Evolutionary conservation across 805 yeast species (phyloP).

Genomic region (Wickerhamiella slavikovae): DNA sequence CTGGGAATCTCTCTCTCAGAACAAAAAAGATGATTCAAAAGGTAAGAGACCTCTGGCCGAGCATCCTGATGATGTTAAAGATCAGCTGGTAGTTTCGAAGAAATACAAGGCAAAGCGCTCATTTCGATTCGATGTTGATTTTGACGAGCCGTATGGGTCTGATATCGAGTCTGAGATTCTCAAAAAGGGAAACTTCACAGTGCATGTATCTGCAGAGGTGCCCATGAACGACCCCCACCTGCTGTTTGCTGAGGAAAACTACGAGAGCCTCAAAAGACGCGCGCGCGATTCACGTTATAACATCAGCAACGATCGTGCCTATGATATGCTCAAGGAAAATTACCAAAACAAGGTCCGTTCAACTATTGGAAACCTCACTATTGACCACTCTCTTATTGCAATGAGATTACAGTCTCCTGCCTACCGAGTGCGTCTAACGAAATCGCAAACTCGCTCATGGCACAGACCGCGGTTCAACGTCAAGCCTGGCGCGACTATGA

Average conservation of each 20-base stretch:
- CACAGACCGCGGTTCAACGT: conserved; percentile 62
- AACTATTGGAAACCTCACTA: conserved; percentile 72
- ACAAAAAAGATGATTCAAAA: conserved; percentile 58
- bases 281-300: conserved; percentile 42
- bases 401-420: conserved; percentile 71
- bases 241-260: conserved; percentile 29
- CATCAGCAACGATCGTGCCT: conserved; percentile 73
- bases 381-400: conserved; percentile 87
- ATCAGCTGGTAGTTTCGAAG: neutral
- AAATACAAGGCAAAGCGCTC: neutral
- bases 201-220: conserved; percentile 22
- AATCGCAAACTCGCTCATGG: conserved; percentile 49
- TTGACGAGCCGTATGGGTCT: conserved; percentile 16
- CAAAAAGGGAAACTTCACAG: conserved; percentile 31
- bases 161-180: conserved; percentile 45
- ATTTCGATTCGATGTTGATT: conserved; percentile 5
- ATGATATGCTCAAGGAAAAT: conserved; percentile 62
- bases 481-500: conserved; percentile 57
- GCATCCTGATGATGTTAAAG: conserved; percentile 7
- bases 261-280: conserved; percentile 5
- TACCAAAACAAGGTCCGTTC: conserved; percentile 84
- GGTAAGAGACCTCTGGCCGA: conserved; percentile 23
- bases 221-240: conserved; percentile 80
- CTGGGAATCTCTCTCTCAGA: conserved; percentile 20
- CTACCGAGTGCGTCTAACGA: conserved; percentile 57